Percentiles rank a stretch among this genome's conserved stretches.
Evolutionary conservation across 192 early-diverging fungal genomes (phyloP).

Genomic region (Linnemannia exigua): DNA sequence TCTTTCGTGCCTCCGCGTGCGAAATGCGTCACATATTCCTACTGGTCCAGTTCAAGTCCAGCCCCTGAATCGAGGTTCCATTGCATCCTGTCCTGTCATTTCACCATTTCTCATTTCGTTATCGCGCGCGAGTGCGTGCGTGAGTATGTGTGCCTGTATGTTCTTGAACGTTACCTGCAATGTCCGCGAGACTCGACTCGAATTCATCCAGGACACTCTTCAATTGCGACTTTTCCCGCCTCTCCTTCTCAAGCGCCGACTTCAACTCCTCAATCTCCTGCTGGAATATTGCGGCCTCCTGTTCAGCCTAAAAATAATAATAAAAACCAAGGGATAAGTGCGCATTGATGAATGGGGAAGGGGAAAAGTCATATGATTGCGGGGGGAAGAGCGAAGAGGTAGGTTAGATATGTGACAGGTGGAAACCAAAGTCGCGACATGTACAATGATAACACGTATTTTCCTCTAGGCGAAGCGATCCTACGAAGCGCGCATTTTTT

Average conservation of each 20-base stretch:
- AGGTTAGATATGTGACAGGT: not conserved
- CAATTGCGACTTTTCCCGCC: constrained; percentile 33
- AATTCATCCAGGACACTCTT: constrained; percentile 50
- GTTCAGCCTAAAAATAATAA: constrained; percentile 39
- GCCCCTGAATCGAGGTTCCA: no score
- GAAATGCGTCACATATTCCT: no score
- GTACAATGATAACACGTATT: not conserved
- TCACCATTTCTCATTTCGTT: no score
- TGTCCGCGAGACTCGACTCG: constrained; percentile 49
- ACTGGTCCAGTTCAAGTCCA: no score
- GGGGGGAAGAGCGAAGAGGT: not conserved
- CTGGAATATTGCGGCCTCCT: constrained; percentile 49
- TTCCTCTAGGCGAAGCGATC: not conserved
- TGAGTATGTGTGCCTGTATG: not conserved
- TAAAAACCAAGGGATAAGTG: not conserved
- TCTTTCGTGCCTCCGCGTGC: no score
- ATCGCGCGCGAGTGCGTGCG: no score
- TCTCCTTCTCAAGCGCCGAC: constrained; percentile 34
- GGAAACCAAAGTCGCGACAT: not conserved
- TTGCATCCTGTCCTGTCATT: no score
- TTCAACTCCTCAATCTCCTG: constrained; percentile 49
- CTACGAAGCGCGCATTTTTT: not conserved
- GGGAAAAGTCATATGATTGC: not conserved
- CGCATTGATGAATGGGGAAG: not conserved
- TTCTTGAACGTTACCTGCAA: constrained; percentile 39